These are phyloP conservation scores for Tetrapisispora fleetii DNA, from an alignment of 805 yeast species.

Conservation along the genomic window DNA sequence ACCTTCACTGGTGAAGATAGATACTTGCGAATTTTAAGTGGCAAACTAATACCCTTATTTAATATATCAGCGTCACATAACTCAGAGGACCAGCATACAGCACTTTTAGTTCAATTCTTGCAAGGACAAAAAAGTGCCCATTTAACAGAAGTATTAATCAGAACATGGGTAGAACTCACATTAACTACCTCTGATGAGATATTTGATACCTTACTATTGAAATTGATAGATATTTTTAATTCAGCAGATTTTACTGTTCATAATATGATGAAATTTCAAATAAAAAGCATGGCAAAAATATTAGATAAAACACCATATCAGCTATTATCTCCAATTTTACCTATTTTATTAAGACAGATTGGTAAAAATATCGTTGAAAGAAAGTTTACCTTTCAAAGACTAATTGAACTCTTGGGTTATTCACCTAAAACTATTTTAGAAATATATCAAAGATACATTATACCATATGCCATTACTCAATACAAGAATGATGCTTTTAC, in stretches of 20 bases:
- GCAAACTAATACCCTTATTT: conserved; percentile 45
- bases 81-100: conserved; percentile 36
- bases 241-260: conserved; percentile 51
- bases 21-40: conserved; percentile 45
- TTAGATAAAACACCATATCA: conserved; percentile 65
- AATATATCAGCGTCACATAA: conserved; percentile 32
- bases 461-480: conserved; percentile 65
- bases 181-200: conserved; percentile 55
- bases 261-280: conserved; percentile 56
- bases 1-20: conserved; percentile 38
- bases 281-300: conserved; percentile 47
- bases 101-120: conserved; percentile 34
- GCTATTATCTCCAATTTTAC: conserved; percentile 68
- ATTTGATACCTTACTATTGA: conserved; percentile 54
- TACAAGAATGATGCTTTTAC: conserved; percentile 51
- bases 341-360: conserved; percentile 54
- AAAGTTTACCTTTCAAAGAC: conserved; percentile 44
- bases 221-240: conserved; percentile 56
- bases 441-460: conserved; percentile 61
- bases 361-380: conserved; percentile 43
- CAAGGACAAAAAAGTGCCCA: conserved; percentile 31
- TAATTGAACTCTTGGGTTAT: conserved; percentile 59
- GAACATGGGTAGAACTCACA: conserved; percentile 58
- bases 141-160: conserved; percentile 49
- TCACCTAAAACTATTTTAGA: conserved; percentile 50